Evolutionary conservation across 768 basidiomycete genomes (phyloP).

Genomic region (Cystofilobasidium capitatum): DNA sequence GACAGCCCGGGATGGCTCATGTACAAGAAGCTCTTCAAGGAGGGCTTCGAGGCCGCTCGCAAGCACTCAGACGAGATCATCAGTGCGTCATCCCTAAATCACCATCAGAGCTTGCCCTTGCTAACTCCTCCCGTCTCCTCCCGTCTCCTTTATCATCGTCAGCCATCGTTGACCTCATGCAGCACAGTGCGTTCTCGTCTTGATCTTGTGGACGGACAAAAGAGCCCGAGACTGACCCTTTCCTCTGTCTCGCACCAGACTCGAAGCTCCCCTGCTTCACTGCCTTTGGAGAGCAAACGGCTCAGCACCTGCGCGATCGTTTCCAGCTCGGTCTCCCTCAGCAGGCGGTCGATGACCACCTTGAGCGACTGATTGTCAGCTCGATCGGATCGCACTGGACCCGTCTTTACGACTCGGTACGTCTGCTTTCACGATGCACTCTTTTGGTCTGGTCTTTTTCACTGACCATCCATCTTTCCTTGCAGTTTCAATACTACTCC

Average conservation of each 20-base stretch:
- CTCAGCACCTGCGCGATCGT: constrained; percentile 74
- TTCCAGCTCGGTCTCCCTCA: constrained; percentile 88
- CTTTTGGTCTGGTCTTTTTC: not conserved
- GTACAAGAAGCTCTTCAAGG: constrained; percentile 77
- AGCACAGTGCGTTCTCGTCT: constrained; percentile 57
- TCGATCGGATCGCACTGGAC: constrained; percentile 93
- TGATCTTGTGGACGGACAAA: no score
- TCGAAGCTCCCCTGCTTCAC: constrained; percentile 84
- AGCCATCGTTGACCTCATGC: constrained; percentile 93
- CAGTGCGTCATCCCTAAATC: constrained; percentile 52
- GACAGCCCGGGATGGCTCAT: constrained; percentile 64
- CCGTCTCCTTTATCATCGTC: constrained; percentile 31
- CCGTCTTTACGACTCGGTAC: constrained; percentile 83
- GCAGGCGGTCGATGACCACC: constrained; percentile 64
- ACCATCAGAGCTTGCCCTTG: constrained; percentile 2
- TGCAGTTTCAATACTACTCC: constrained; percentile 84
- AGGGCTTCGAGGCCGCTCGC: constrained; percentile 84
- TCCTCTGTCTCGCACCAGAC: constrained; percentile 45
- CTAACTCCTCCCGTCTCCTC: not conserved
- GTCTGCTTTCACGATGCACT: constrained; percentile 31
- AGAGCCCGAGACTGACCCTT: no score
- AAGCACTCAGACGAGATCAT: constrained; percentile 96
- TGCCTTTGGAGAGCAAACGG: constrained; percentile 82
- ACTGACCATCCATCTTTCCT: not conserved
- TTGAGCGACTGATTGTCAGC: constrained; percentile 80